phyloP scores from a whole-genome alignment of 169 alveolate species.

The Cryptosporidium viatorum region DNA sequence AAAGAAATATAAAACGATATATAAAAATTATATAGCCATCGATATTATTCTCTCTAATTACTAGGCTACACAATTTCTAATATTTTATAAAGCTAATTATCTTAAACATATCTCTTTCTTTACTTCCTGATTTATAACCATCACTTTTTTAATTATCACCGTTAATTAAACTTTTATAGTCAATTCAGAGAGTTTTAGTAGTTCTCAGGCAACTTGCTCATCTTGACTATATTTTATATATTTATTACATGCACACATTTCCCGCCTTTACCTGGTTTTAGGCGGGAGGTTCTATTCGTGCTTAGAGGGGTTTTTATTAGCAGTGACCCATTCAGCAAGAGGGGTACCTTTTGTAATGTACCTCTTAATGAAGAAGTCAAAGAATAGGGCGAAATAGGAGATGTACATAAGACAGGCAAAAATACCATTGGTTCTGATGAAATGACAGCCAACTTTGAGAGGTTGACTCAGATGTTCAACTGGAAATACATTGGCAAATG shows the following conservation, averaged over 20 bases:
- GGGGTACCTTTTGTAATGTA: constrained; percentile 52
- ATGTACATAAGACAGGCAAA: constrained; percentile 79
- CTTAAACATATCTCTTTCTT: background rate
- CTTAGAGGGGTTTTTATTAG: background rate
- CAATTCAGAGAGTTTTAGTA: background rate
- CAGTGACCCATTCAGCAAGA: constrained; percentile 37
- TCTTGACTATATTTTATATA: background rate
- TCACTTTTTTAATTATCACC: no score
- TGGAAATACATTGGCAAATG: constrained; percentile 41
- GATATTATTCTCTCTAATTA: no score
- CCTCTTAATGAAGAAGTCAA: constrained; percentile 75
- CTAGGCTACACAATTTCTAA: background rate
- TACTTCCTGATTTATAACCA: no score
- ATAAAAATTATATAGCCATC: background rate
- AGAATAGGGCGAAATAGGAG: constrained; percentile 76
- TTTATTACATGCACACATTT: background rate
- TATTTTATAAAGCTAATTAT: no score
- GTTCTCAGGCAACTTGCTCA: background rate
- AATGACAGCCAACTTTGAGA: constrained; percentile 77
- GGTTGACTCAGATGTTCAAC: constrained; percentile 63
- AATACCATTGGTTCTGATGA: constrained; percentile 64
- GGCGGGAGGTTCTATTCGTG: background rate
- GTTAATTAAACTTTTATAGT: background rate
- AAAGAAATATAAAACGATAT: no score
- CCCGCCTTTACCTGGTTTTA: background rate